These are phyloP conservation scores for Atkinsonella hypoxylon DNA, from an alignment of 2,329 filamentous ascomycete species.

Conservation along the genomic window DNA sequence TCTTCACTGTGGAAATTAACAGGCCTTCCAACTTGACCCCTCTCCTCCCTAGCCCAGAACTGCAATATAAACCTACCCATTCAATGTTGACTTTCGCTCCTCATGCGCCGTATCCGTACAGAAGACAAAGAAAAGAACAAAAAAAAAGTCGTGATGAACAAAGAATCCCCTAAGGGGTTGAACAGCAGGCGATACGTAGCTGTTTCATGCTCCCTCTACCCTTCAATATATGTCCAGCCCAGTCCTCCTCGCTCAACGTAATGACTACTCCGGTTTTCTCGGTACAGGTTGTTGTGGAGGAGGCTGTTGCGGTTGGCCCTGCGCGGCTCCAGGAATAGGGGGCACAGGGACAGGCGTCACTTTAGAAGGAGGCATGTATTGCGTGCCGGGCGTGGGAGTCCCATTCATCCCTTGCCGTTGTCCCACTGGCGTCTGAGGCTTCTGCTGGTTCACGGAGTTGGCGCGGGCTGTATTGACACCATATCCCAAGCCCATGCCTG, in stretches of 20 bases:
- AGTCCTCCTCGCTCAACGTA: not conserved
- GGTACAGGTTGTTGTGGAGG: slow-evolving; percentile 8
- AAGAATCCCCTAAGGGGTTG: too few species aligned
- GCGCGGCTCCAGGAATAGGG: slow-evolving; percentile 27
- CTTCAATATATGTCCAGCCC: too few species aligned
- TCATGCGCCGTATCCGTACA: slow-evolving; percentile 2
- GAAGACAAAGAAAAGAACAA: not conserved
- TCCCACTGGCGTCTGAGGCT: slow-evolving; percentile 24
- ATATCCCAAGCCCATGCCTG: slow-evolving; percentile 26
- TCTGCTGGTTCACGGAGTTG: slow-evolving; percentile 22
- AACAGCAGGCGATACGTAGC: too few species aligned
- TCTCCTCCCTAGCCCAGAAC: not conserved
- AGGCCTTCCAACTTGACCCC: not conserved
- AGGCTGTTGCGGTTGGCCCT: slow-evolving; percentile 13
- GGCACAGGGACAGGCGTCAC: slow-evolving; percentile 33
- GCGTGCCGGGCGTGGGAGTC: slow-evolving; percentile 21
- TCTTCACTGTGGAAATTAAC: not conserved
- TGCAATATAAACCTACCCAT: not conserved
- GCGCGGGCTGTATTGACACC: slow-evolving; percentile 22
- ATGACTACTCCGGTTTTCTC: slow-evolving; percentile 1
- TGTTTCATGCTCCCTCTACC: too few species aligned
- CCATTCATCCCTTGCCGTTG: slow-evolving; percentile 22
- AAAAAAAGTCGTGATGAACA: not conserved
- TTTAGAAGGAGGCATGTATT: slow-evolving; percentile 24
- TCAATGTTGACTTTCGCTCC: slow-evolving; percentile 1